phyloP scores from a whole-genome alignment of 306 rosid species.

The Lotus japonicus region DNA sequence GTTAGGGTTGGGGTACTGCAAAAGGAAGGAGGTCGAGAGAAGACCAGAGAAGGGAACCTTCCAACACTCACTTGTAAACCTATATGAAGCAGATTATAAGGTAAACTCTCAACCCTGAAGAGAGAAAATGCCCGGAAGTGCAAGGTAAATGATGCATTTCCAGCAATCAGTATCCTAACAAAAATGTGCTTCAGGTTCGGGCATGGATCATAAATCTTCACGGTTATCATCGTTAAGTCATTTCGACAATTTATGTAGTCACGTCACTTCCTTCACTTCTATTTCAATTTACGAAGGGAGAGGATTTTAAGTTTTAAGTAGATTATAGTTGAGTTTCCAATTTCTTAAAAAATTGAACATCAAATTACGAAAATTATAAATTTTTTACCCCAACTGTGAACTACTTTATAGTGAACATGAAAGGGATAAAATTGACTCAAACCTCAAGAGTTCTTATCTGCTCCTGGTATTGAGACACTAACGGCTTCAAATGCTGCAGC shows the following conservation, averaged over 20 bases:
- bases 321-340: background rate
- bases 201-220: background rate
- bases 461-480: constrained; percentile 78
- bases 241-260: background rate
- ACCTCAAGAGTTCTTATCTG: constrained; percentile 88
- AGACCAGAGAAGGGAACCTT: background rate
- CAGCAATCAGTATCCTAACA: background rate
- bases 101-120: background rate
- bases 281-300: background rate
- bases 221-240: background rate
- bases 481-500: constrained; percentile 69
- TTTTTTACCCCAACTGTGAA: background rate
- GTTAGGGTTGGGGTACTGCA: background rate
- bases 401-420: background rate
- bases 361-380: background rate
- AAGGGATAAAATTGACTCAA: constrained; percentile 13
- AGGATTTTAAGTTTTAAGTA: background rate
- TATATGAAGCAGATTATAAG: background rate
- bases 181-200: background rate
- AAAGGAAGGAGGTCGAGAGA: background rate
- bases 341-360: background rate
- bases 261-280: background rate
- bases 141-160: background rate
- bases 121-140: background rate
- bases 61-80: background rate